phyloP scores from a whole-genome alignment of 179 eudicot species.

The Beta corolliflora region DNA sequence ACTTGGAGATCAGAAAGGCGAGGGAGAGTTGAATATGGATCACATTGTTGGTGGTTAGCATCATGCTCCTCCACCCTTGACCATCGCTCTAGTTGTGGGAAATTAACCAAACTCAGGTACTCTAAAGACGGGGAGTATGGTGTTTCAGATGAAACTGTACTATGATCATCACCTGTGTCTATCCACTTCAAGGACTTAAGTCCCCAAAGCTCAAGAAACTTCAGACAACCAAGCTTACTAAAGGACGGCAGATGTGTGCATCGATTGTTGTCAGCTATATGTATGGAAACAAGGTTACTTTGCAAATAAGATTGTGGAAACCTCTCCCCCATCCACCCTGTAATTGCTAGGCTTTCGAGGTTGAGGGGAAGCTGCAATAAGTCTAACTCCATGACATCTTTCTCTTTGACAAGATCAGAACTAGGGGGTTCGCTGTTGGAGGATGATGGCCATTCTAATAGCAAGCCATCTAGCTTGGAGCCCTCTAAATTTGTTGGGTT shows the following conservation, averaged over 20 bases:
- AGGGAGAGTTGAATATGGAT: not conserved
- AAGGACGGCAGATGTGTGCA: constrained; percentile 10
- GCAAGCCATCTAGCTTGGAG: not conserved
- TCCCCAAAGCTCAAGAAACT: not conserved
- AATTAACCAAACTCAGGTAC: not conserved
- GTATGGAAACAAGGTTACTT: constrained; percentile 1
- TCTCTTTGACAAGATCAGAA: not conserved
- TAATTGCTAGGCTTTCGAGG: not conserved
- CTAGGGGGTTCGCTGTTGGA: not conserved
- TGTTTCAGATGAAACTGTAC: not conserved
- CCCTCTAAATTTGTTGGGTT: not conserved
- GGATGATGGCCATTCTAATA: not conserved
- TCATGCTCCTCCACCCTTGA: not conserved
- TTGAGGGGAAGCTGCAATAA: not conserved
- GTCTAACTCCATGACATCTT: not conserved
- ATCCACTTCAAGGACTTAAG: constrained; percentile 11
- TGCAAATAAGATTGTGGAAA: constrained; percentile 7
- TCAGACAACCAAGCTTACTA: not conserved
- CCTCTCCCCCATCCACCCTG: not conserved
- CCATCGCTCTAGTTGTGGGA: constrained; percentile 6
- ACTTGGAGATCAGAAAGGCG: constrained; percentile 4
- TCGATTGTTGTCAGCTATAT: not conserved
- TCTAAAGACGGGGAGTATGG: not conserved
- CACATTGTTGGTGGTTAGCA: not conserved
- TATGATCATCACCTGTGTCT: not conserved